Percentiles rank a stretch among this genome's conserved stretches.
These are phyloP conservation scores for Marasmius tenuissimus DNA, from an alignment of 1,284 basidiomycete species.

Conservation along the genomic window DNA sequence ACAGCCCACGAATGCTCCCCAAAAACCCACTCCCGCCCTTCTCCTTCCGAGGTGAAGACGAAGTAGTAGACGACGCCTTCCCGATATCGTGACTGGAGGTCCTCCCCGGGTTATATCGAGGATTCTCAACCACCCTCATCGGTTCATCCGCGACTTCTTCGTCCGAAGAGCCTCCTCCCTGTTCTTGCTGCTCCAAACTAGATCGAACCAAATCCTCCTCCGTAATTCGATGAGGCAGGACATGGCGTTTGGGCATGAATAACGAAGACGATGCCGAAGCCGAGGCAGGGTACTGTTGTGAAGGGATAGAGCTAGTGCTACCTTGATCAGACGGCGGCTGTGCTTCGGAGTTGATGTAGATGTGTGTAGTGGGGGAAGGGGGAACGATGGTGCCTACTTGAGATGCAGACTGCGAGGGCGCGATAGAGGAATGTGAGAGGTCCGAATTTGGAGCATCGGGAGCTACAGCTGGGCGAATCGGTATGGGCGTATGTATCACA, in stretches of 20 bases:
- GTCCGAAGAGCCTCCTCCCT: conserved; percentile 11
- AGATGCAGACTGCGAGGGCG: conserved; percentile 69
- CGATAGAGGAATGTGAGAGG: conserved; percentile 43
- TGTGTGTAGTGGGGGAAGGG: conserved; percentile 15
- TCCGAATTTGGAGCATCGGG: conserved; percentile 35
- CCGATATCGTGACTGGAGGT: conserved; percentile 16
- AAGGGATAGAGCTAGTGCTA: background rate
- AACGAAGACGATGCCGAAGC: conserved; percentile 10
- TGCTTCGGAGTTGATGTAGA: conserved; percentile 8
- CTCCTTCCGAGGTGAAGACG: conserved; percentile 8
- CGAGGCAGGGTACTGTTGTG: conserved; percentile 5
- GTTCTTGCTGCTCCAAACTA: background rate
- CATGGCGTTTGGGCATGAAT: conserved; percentile 17
- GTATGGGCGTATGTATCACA: conserved; percentile 12
- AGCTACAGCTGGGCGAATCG: conserved; percentile 1
- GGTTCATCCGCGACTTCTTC: conserved; percentile 28
- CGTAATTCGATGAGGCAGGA: conserved; percentile 41
- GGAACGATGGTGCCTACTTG: conserved; percentile 33
- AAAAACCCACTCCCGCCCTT: conserved; percentile 30
- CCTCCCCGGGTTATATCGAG: conserved; percentile 38
- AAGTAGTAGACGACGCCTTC: too few relatives aligned
- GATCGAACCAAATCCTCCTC: conserved; percentile 35
- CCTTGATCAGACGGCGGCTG: background rate
- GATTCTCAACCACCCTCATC: conserved; percentile 59
- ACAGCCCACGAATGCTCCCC: conserved; percentile 40